Evolutionary conservation across 768 basidiomycete genomes (phyloP), one percentile per base, ranked within the genome.

Genomic region (Termitomyces sp.): DNA sequence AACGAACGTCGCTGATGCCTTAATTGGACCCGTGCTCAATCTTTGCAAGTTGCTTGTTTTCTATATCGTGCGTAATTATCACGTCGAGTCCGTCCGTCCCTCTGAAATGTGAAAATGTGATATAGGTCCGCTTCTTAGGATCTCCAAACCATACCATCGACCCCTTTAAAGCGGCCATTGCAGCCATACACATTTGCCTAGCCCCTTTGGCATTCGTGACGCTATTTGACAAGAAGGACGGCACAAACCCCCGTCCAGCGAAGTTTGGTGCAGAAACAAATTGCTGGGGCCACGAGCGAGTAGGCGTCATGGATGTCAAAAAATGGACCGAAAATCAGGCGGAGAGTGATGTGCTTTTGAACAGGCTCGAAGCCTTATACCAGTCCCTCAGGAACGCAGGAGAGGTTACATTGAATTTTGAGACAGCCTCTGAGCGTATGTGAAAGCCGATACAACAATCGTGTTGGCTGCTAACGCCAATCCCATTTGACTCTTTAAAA

Each of bases 121-220:
- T 26, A 3, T 60, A 93, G 90, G 87, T 76, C 30, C 87, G 91
- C 17, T 65, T 79, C 22, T 64, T 84, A 32, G 88, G 88, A 53
- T 91, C 89, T 2, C 74, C 74, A 1, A 71, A 87, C 62, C 88
- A 90, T 60, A 72, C 82, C 14, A 87, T 90, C 45, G 61, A 66
- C 0, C 66, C 82, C 7, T 80, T 77, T 70, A 85, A 85, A 63
- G 84, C 84, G 10, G 86, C 90, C 4, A 71, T 88, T 56, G 77
- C 87, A 7, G 76, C 81, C 1, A 82, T 85, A 5, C 81, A 92
- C 65, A 65, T 87, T n/a, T 71, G 79, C 0, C 78, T 93, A n/a
- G 78, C 78, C 15, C 80, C 84, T 2, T 58, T 84, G 0, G 61
- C 70, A 21, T 77, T 74, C 61, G 67, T 88, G 57, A 76, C 83